Evolutionary conservation across 139 green algal genomes (phyloP).

Genomic region (Diplosphaera chodatii): DNA sequence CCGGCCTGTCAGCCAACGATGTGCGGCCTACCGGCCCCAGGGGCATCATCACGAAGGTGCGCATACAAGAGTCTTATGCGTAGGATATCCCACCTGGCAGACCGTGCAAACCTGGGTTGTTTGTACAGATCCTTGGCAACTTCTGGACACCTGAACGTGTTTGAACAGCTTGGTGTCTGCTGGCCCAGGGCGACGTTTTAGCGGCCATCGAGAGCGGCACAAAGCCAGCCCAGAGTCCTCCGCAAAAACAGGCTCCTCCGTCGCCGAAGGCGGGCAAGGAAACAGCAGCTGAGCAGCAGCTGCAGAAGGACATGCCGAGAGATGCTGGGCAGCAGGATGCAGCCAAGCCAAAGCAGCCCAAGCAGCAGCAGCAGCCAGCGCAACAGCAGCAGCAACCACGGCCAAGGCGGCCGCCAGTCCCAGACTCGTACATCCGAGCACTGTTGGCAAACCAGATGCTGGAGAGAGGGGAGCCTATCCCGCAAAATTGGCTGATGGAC

Average conservation of each 20-base stretch:
- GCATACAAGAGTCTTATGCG: too few species aligned
- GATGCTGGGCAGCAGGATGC: neutral
- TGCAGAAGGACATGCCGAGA: neutral
- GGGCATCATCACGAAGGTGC: slow-evolving; percentile 75
- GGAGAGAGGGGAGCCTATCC: neutral
- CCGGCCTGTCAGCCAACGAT: slow-evolving; percentile 26
- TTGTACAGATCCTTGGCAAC: too few species aligned
- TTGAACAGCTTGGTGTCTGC: too few species aligned
- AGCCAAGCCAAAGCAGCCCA: too few species aligned
- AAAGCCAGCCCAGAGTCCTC: slow-evolving; percentile 10
- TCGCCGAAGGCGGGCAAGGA: neutral
- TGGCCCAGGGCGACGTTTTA: slow-evolving; percentile 61
- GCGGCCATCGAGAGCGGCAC: slow-evolving; percentile 52
- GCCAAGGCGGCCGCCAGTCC: slow-evolving; percentile 1
- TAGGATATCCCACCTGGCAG: too few species aligned
- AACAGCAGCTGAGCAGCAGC: slow-evolving; percentile 2
- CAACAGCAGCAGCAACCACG: slow-evolving; percentile 9
- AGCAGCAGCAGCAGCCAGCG: slow-evolving; percentile 12
- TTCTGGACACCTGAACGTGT: too few species aligned
- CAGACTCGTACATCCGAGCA: neutral
- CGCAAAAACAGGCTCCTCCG: neutral
- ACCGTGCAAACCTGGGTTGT: too few species aligned
- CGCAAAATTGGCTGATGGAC: neutral
- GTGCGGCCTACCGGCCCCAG: slow-evolving; percentile 61
- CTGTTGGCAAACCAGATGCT: neutral